Base-by-base conservation (phyloP, 2,329 filamentous ascomycete genomes). In the Penicillium sp. region DNA sequence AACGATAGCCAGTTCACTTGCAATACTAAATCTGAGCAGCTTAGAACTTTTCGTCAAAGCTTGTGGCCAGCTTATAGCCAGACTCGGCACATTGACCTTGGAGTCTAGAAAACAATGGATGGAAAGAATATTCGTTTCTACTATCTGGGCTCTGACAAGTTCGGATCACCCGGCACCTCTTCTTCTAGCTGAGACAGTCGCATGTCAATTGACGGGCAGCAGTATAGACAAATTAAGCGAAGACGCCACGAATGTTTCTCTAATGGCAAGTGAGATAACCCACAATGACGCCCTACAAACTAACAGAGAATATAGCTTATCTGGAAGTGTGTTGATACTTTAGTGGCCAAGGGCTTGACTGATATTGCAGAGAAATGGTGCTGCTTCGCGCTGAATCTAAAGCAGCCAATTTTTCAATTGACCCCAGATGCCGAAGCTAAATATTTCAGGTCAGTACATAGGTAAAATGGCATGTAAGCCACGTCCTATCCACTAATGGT, bases 261-360 rank as follows among this genome's bases (percentile, higher is more conserved):
- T 81, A 35, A 76, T 81, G 67, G 81, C 82, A 65, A 63, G 73
- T 29, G 6, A 11, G 49, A 23, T 3, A 17, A 19, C 3, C 26
- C 30, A 35, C 11, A 8, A 23, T 59, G 17, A 2, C 8, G 5
- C 19, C 21, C 15, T 21, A 58, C 38, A 2, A 26, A 49, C 54
- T 65, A 11, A 65, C 45, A 46, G 6, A 35, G 3, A 44, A 2
- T 21, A 94, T 21, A 94, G 90, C 75, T 97, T 3, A 78, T 97
- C 3, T 97, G 93, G 92, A 95, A 92, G 76, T 85, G 84, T 29
- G 81, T 91, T n/a, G 90, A 93, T 56, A 76, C 81, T 1, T 80
- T 81, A 15, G 87, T 86, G 64, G 77, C 77, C 1, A 81, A 85
- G 35, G 79, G 82, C 1, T 77, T 86, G 17, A 85, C 84, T 58